Conservation (phyloP, 2,329 filamentous ascomycete genomes). For the Xenoacremonium recifei region DNA sequence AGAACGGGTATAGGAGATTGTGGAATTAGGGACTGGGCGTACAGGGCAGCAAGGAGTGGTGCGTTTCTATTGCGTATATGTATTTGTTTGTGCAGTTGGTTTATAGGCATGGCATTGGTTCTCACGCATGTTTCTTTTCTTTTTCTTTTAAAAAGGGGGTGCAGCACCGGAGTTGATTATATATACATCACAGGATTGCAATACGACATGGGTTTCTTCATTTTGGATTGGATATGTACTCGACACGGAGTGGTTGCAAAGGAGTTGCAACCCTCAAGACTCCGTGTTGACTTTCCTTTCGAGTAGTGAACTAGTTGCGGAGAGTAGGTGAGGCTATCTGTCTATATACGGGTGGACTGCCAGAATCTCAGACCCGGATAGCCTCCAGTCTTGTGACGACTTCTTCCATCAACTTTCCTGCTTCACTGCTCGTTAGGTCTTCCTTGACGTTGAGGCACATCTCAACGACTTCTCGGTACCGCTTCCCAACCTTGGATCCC, state of each 20-base stretch:
- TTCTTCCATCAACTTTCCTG: conserved; percentile 39
- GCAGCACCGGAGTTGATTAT: conserved; percentile 7
- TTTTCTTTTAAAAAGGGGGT: neutral
- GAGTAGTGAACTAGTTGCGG: too few relatives aligned
- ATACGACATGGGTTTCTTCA: too few relatives aligned
- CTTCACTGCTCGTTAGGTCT: conserved; percentile 36
- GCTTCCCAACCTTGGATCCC: conserved; percentile 39
- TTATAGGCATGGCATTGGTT: conserved; percentile 5
- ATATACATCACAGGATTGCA: conserved; percentile 20
- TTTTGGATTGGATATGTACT: too few relatives aligned
- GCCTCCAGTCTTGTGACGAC: conserved; percentile 41
- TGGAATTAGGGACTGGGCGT: conserved; percentile 23
- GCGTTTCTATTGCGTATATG: conserved; percentile 21
- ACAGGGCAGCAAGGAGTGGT: conserved; percentile 12
- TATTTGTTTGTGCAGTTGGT: conserved; percentile 11
- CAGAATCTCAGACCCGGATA: conserved; percentile 29
- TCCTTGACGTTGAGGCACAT: conserved; percentile 38
- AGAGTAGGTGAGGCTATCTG: too few relatives aligned
- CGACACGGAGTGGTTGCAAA: too few relatives aligned
- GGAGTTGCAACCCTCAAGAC: too few relatives aligned
- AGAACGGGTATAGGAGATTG: conserved; percentile 5
- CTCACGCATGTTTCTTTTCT: neutral
- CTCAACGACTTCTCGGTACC: conserved; percentile 41
- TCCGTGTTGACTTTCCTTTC: too few relatives aligned
- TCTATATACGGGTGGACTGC: neutral